Evolutionary conservation across 371 early-diverging fungal species (phyloP).

Genomic region (Rhizomucor pusillus): DNA sequence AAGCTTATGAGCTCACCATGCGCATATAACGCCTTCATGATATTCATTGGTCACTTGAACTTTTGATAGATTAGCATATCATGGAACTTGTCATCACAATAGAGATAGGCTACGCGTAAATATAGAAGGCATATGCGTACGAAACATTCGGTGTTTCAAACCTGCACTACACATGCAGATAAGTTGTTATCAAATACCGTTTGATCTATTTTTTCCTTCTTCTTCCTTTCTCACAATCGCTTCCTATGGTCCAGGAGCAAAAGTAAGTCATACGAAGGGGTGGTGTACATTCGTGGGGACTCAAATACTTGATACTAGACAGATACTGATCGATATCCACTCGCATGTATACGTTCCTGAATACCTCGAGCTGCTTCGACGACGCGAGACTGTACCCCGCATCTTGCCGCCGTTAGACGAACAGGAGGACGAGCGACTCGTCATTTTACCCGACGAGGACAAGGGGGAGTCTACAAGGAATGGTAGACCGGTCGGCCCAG

Average conservation of each 20-base stretch:
- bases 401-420: constrained; percentile 15
- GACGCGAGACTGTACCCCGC: constrained; percentile 11
- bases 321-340: constrained; percentile 17
- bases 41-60: no score
- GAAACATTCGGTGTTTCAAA: no score
- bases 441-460: constrained; percentile 19
- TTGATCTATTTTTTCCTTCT: not conserved
- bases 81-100: no score
- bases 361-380: constrained; percentile 20
- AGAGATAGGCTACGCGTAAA: no score
- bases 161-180: no score
- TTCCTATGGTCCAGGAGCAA: constrained; percentile 1
- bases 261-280: not conserved
- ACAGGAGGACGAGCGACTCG: constrained; percentile 18
- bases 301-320: not conserved
- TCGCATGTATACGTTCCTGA: constrained; percentile 19
- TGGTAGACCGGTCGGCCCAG: constrained; percentile 19
- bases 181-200: no score
- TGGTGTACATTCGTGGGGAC: not conserved
- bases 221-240: not conserved
- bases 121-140: no score
- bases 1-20: no score
- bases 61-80: no score
- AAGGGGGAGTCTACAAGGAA: constrained; percentile 16
- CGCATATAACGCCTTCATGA: no score